Base-by-base conservation (phyloP, 2,329 filamentous ascomycete species). In the Exophiala sideris region DNA sequence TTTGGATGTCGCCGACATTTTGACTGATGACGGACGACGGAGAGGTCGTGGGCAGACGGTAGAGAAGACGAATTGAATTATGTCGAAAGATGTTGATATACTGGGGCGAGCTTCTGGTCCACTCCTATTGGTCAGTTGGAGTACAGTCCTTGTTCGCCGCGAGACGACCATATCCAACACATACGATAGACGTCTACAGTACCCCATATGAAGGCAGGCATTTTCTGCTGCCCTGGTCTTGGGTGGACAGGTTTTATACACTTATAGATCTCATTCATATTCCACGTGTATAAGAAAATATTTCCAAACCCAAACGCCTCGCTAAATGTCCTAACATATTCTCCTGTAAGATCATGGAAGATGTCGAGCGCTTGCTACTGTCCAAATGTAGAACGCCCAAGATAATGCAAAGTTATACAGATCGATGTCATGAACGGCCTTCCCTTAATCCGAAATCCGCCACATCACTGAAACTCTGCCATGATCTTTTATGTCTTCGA, bases 271-370 rank as follows among this genome's bases (percentile, higher is more conserved):
- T 8, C 24, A 29, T 29, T 29, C 5, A 29, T 29, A 29, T 29
- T 29, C 7, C 24, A 29, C 7, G 24, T 29, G 5, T 29, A 29
- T 8, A 8, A 5, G 24, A 29, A 29, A 8, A 29, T 16, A 2
- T 38, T 24, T 29, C 16, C 14, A 11, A 14, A 12, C 29, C 40
- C 12, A 39, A 47, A 57, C 50, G 47, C 54, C 50, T 51, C 54
- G 54, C 54, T 57, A 53, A 48, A 50, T 48, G 16, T 21, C 21
- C n/a, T 46, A 14, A 18, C 18, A 36, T 21, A 20, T 12, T 18
- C 40, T n/a, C 33, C 29, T 32, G 5, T 40, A 14, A 39, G 7
- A 8, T 29, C 5, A 29, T 8, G 7, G 24, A 29, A 29, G 24
- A 29, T 29, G 24, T 29, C 24, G 24, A 29, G 24, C 3, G 24